phyloP scores from a whole-genome alignment of 23 red algal genomes.

The Gracilaria domingensis region DNA sequence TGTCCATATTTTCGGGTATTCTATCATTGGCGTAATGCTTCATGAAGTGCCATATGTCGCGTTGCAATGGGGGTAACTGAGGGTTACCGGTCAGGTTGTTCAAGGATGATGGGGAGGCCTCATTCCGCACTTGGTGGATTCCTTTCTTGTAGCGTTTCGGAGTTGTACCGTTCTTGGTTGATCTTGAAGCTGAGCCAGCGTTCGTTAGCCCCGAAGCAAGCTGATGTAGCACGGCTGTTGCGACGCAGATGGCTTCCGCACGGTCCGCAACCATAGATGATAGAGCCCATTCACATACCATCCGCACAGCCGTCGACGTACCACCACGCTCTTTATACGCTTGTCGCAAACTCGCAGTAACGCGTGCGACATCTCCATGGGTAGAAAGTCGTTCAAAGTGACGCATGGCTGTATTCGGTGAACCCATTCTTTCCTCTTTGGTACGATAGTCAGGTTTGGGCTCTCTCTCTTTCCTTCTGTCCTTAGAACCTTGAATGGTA shows the following conservation, averaged over 20 bases:
- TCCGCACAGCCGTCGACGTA: slow-evolving; percentile 24
- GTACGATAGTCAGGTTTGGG: slow-evolving; percentile 15
- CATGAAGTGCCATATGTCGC: slow-evolving; percentile 66
- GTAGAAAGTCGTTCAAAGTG: slow-evolving; percentile 45
- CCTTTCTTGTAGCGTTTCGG: slow-evolving; percentile 28
- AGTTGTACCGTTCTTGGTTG: background rate
- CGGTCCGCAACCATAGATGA: slow-evolving; percentile 22
- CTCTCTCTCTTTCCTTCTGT: slow-evolving; percentile 30
- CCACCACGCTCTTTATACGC: slow-evolving; percentile 26
- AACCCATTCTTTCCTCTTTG: slow-evolving; percentile 26
- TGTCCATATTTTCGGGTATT: slow-evolving; percentile 5
- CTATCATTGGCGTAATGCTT: slow-evolving; percentile 40
- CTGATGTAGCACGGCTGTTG: slow-evolving; percentile 32
- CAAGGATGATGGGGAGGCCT: background rate
- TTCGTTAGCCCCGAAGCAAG: background rate
- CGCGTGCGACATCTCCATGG: slow-evolving; percentile 64
- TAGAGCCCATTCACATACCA: slow-evolving; percentile 47
- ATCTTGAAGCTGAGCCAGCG: background rate
- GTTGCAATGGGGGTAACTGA: slow-evolving; percentile 52
- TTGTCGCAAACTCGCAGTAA: slow-evolving; percentile 20
- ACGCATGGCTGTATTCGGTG: slow-evolving; percentile 30
- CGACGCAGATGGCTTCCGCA: slow-evolving; percentile 55
- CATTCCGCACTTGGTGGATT: slow-evolving; percentile 27
- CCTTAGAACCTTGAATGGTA: slow-evolving; percentile 9
- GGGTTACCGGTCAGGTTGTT: background rate